Percentiles rank a stretch among this genome's conserved stretches.
These are phyloP conservation scores for Colletotrichum agaves DNA, from an alignment of 2,329 filamentous ascomycete genomes.

Conservation along the genomic window DNA sequence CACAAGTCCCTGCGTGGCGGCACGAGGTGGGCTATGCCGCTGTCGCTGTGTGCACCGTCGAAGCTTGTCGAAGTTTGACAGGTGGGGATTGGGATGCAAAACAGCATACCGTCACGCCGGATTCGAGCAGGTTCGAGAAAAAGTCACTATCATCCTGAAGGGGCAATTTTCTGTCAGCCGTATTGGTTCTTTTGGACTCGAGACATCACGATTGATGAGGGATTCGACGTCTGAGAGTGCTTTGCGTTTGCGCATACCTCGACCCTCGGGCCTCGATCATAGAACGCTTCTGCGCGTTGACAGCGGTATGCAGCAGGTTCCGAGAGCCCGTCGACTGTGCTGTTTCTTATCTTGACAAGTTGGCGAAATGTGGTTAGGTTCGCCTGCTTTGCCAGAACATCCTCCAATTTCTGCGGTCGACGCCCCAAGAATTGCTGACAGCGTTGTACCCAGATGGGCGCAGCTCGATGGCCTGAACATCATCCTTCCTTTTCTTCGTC, in stretches of 20 bases:
- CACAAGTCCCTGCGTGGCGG: constrained; percentile 6
- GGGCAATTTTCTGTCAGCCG: not conserved
- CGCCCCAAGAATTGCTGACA: constrained; percentile 5
- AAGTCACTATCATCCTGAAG: constrained; percentile 55
- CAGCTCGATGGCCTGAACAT: constrained; percentile 7
- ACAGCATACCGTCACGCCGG: constrained; percentile 57
- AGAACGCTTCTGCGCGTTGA: not conserved
- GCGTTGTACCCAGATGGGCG: not conserved
- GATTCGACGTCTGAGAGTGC: constrained; percentile 13
- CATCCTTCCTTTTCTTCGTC: not conserved
- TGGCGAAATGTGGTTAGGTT: constrained; percentile 57
- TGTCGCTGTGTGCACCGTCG: not conserved
- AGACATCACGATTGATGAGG: not conserved
- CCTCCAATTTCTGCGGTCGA: constrained; percentile 49
- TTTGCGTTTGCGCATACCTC: constrained; percentile 17
- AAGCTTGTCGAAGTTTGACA: constrained; percentile 9
- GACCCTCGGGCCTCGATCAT: constrained; percentile 20
- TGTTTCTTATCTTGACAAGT: constrained; percentile 52
- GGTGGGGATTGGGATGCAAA: not conserved
- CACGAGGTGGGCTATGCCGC: not conserved
- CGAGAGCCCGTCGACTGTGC: not conserved
- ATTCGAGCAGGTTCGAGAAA: constrained; percentile 54
- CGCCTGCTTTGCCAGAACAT: constrained; percentile 51
- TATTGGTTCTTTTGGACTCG: not conserved
- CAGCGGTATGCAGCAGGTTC: not conserved